Base-by-base conservation (phyloP, 2,329 filamentous ascomycete genomes). In the Stagonosporopsis chrysanthemi region DNA sequence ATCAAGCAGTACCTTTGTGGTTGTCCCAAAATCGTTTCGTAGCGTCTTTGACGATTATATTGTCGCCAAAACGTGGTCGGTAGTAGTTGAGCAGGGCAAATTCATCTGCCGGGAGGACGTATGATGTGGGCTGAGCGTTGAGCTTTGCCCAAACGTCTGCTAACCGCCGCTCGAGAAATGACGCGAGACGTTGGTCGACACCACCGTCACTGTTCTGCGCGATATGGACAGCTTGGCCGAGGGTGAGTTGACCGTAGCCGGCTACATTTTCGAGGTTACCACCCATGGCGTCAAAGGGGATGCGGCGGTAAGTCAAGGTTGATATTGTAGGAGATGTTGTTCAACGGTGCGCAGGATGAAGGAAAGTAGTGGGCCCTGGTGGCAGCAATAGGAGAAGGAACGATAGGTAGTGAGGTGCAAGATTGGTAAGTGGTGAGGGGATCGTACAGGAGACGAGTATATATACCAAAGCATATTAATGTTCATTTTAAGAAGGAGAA, bases 81-180 rank as follows among this genome's bases (percentile, higher is more conserved):
- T 90, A 94, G 76, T 89, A 94, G 80, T 95, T 96, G 85, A 96
- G 92, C 58, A 96, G 83, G 52, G 90, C 86, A 70, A 95, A 96
- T 77, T 96, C 91, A 75, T 91, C 87, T 61, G 84, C 81, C 31
- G 81, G 86, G 80, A 96, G 87, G 62, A 95, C 77, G 75, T 94
- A 96, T n/a, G 81, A 80, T 47, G 84, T 78, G 1, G 90, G 90
- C 29, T 88, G 80, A 3, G 81, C 80, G 66, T 87, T 78, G 54
- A 96, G 83, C 66, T 86, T 88, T 40, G 71, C 73, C 90, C 90
- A 94, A 62, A 93, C 85, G 61, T 84, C 80, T 1, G 78, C 71
- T 46, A 78, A 63, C 47, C 70, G 88, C 47, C 75, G 75, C 71
- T 92, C 88, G 36, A 96, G 86, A 54, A 89, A 86, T 59, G 80